Evolutionary conservation across 371 early-diverging fungal genomes (phyloP).

Genomic region (Mortierella sp.): DNA sequence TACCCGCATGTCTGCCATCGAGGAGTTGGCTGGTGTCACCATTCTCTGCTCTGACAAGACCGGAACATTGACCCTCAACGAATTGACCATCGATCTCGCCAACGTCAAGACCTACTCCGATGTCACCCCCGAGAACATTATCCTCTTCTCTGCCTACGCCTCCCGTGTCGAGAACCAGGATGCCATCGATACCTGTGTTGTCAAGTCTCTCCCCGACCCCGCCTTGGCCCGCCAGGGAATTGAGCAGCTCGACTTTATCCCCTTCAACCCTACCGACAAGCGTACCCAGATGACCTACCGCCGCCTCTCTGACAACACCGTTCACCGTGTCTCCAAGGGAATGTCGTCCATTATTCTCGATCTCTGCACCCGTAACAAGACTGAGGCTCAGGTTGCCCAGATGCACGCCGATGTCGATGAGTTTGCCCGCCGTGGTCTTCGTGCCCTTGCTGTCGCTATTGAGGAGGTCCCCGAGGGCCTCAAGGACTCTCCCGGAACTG

Average conservation of each 20-base stretch:
- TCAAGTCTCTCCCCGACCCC: slow-evolving; percentile 72
- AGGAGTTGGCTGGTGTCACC: slow-evolving; percentile 94
- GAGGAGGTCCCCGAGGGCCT: slow-evolving; percentile 68
- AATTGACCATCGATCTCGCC: slow-evolving; percentile 89
- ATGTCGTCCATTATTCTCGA: slow-evolving; percentile 81
- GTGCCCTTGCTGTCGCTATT: slow-evolving; percentile 91
- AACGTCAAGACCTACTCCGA: slow-evolving; percentile 76
- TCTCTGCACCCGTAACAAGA: slow-evolving; percentile 78
- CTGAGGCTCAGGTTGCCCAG: slow-evolving; percentile 88
- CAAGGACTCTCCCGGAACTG: slow-evolving; percentile 76
- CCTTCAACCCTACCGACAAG: slow-evolving; percentile 93
- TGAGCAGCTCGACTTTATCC: slow-evolving; percentile 83
- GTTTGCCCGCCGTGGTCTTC: slow-evolving; percentile 88
- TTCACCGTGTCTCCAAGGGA: slow-evolving; percentile 94
- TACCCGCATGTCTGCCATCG: slow-evolving; percentile 94
- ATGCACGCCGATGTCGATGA: slow-evolving; percentile 80
- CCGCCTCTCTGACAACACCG: slow-evolving; percentile 68
- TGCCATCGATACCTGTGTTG: slow-evolving; percentile 82
- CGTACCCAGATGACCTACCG: slow-evolving; percentile 91
- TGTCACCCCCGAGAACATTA: slow-evolving; percentile 79
- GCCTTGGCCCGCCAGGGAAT: slow-evolving; percentile 75
- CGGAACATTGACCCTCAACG: slow-evolving; percentile 96
- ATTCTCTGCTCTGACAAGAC: slow-evolving; percentile 97
- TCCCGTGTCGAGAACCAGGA: slow-evolving; percentile 85
- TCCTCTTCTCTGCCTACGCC: slow-evolving; percentile 83